Evolutionary conservation across 768 basidiomycete genomes (phyloP).

Genomic region (Trametes elegans): DNA sequence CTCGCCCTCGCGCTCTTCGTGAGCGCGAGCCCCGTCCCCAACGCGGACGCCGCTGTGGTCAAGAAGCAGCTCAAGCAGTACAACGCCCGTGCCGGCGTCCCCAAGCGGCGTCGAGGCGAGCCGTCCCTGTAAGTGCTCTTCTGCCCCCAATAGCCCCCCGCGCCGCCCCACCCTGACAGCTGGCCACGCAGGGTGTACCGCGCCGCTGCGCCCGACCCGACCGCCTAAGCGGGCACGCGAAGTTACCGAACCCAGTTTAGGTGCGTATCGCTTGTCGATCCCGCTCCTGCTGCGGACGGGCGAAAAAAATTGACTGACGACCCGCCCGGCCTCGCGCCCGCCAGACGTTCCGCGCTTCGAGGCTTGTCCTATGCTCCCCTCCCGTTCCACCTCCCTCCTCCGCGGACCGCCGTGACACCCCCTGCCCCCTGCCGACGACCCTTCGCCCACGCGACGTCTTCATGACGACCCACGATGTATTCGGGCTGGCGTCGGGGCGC

Average conservation of each 20-base stretch:
- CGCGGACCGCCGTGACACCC: background rate
- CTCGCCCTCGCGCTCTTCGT: slow-evolving; percentile 24
- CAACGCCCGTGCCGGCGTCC: slow-evolving; percentile 9
- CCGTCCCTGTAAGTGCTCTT: slow-evolving; percentile 15
- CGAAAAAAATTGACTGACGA: background rate
- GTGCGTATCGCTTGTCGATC: background rate
- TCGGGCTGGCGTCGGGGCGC: background rate
- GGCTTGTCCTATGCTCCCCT: slow-evolving; percentile 10
- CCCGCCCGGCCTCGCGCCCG: background rate
- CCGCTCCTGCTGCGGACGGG: background rate
- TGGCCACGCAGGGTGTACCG: slow-evolving; percentile 1
- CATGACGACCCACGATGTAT: slow-evolving; percentile 2
- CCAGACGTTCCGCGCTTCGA: slow-evolving; percentile 1
- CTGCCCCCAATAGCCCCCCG: background rate
- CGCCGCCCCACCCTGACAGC: background rate
- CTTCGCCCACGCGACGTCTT: background rate
- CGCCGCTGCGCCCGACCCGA: slow-evolving; percentile 4
- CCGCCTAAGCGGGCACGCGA: background rate
- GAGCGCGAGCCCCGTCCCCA: slow-evolving; percentile 21
- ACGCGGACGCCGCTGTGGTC: slow-evolving; percentile 2
- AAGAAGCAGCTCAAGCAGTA: slow-evolving; percentile 21
- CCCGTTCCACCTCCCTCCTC: background rate
- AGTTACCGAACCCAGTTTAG: background rate
- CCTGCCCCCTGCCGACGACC: background rate
- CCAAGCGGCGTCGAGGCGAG: slow-evolving; percentile 13